Conservation (phyloP, 805 yeast genomes). For the Debaryomyces castellii region DNA sequence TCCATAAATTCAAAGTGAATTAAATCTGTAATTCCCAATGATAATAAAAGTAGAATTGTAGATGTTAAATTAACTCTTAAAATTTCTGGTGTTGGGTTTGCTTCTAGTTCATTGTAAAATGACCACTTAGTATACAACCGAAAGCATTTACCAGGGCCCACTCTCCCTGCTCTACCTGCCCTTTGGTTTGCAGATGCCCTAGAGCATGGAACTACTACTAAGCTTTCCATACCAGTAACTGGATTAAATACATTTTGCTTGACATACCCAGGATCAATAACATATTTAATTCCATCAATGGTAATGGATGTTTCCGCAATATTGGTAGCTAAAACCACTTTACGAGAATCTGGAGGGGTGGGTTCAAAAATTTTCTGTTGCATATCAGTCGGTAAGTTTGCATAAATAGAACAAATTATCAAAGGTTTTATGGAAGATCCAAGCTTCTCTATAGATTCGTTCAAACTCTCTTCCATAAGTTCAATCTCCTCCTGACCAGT, state of each 20-base stretch:
- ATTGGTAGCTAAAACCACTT: constrained; percentile 91
- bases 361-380: constrained; percentile 84
- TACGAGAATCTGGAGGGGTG: constrained; percentile 75
- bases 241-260: constrained; percentile 44
- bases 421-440: constrained; percentile 62
- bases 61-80: constrained; percentile 76
- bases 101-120: constrained; percentile 71
- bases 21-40: constrained; percentile 82
- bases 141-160: constrained; percentile 54
- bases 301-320: constrained; percentile 62
- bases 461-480: constrained; percentile 65
- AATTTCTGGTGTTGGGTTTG: constrained; percentile 90
- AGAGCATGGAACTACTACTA: constrained; percentile 46
- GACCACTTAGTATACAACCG: constrained; percentile 84
- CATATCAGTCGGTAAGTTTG: constrained; percentile 82
- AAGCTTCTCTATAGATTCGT: constrained; percentile 62
- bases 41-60: constrained; percentile 72
- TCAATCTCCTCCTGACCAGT: constrained; percentile 98
- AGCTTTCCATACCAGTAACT: constrained; percentile 44
- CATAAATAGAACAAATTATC: constrained; percentile 83
- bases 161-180: constrained; percentile 50
- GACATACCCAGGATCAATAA: constrained; percentile 46
- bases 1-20: constrained; percentile 88
- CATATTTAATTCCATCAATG: constrained; percentile 42
- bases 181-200: constrained; percentile 47